Conservation (phyloP, 208 protist genomes). For the Acanthamoeba pearcei region DNA sequence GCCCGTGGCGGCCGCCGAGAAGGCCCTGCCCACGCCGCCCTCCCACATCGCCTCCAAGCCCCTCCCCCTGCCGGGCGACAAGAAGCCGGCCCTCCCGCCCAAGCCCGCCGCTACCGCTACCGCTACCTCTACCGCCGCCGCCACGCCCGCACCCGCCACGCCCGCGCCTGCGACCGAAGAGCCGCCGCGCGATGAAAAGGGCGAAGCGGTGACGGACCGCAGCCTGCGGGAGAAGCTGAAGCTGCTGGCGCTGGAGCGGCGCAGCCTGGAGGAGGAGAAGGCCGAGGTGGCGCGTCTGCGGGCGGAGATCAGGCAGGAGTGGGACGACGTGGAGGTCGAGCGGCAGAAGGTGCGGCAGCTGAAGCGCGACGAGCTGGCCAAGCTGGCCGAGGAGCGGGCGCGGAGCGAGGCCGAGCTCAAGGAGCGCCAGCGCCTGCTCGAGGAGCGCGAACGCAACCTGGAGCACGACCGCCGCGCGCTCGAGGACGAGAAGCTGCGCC, state of each 20-base stretch:
- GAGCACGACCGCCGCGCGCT: conserved; percentile 16
- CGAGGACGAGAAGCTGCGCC: conserved; percentile 38
- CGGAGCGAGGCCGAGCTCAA: conserved; percentile 22
- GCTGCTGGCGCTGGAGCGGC: conserved; percentile 40
- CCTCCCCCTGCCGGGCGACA: neutral
- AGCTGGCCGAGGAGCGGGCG: conserved; percentile 27
- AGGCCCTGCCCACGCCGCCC: conserved; percentile 37
- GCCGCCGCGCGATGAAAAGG: neutral
- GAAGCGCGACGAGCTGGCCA: conserved; percentile 36
- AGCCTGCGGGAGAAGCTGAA: conserved; percentile 48
- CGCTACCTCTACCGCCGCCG: too few species aligned
- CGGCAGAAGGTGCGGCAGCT: conserved; percentile 46
- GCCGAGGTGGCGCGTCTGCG: conserved; percentile 9
- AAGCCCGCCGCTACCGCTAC: neutral
- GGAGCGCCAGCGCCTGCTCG: neutral
- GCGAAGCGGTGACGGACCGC: neutral
- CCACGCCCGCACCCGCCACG: neutral
- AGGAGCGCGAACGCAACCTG: conserved; percentile 63
- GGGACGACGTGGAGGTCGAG: conserved; percentile 51
- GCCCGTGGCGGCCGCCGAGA: neutral
- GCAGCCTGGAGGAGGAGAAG: conserved; percentile 36
- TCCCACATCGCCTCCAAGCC: neutral
- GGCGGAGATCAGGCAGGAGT: neutral
- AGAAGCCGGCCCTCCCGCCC: neutral
- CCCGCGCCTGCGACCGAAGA: neutral